Base-by-base conservation (phyloP, 495 filamentous ascomycete genomes). In the Rhizodiscina lignyota region DNA sequence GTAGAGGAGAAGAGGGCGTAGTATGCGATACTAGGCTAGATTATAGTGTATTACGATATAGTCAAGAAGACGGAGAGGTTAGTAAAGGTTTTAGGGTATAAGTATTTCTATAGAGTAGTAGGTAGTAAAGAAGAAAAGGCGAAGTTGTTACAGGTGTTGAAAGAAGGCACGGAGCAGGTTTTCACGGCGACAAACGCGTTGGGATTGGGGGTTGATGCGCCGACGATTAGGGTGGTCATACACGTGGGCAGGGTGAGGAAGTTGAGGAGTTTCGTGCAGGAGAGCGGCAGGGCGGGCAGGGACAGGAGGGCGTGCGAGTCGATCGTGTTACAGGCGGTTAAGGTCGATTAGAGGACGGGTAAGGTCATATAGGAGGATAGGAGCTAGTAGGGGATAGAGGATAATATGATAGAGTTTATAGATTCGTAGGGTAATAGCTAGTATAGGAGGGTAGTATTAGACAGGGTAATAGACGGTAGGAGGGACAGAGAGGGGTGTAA, bases 201-300 rank as follows among this genome's bases (percentile, higher is more conserved):
- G 8, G 46, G 46, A 1, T 50, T 52, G 30, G 46, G 46, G 1
- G 32, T 50, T 8, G 34, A 52, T 27, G 42, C 46, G 18, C 40
- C 42, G 13, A 24, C 45, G 22, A 53, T 53, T 19, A 32, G 39
- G 4, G 19, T 18, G 21, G 39, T 53, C 4, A 44, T 53, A 15
- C 29, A 53, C 28, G 34, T 49, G 5, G 39, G 36, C 12, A 19
- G 18, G 10, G 32, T 39, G 1, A 24, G 30, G 10, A 26, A 19
- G 10, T 38, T 52, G 30, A 23, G 42, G 2, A 38, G 52, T 19
- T 54, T 52, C 26, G 35, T 21, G 15, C 41, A 54, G 43, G 47
- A 54, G 34, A 52, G 43, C 26, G 37, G 50, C 10, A 38, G 39
- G 2, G 43, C 47, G 8, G 35, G 50, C n/a, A 38, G 39, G 24